A percentile compares a stretch with the other conserved stretches of the same genome.
phyloP scores from a whole-genome alignment of 2,329 filamentous ascomycete species.

The Polytolypa hystricis region DNA sequence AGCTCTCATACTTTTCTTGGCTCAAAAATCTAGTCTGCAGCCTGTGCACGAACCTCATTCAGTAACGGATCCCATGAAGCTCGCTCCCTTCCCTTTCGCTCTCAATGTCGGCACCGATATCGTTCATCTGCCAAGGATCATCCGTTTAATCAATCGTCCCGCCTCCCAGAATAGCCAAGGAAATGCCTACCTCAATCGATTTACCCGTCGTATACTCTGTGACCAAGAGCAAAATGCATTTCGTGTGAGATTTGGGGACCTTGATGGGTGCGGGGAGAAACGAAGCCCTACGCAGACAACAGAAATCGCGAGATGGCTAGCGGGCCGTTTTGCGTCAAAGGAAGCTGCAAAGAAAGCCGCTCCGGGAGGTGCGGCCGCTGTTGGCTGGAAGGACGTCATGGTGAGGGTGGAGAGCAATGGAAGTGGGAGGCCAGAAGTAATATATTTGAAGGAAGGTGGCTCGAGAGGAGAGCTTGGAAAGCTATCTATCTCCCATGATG shows the following conservation, averaged over 20 bases:
- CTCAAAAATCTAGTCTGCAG: too few relatives aligned
- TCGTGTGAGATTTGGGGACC: slow-evolving; percentile 23
- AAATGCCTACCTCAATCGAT: slow-evolving; percentile 19
- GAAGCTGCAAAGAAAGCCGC: slow-evolving; percentile 63
- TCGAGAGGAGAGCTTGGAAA: slow-evolving; percentile 46
- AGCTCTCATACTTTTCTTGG: too few relatives aligned
- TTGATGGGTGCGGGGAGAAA: background rate
- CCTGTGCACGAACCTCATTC: too few relatives aligned
- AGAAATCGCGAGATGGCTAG: slow-evolving; percentile 33
- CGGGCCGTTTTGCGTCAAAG: slow-evolving; percentile 57
- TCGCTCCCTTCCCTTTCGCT: slow-evolving; percentile 48
- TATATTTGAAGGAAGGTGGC: slow-evolving; percentile 23
- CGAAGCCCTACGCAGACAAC: slow-evolving; percentile 6
- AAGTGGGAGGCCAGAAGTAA: slow-evolving; percentile 26
- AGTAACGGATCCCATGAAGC: slow-evolving; percentile 28
- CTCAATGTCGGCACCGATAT: slow-evolving; percentile 69
- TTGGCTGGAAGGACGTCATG: slow-evolving; percentile 53
- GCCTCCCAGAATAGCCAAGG: slow-evolving; percentile 21
- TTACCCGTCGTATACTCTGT: slow-evolving; percentile 33
- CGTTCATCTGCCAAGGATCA: slow-evolving; percentile 57
- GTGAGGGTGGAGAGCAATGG: slow-evolving; percentile 21
- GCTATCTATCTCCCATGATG: slow-evolving; percentile 80
- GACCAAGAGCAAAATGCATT: slow-evolving; percentile 30
- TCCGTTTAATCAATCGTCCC: slow-evolving; percentile 41
- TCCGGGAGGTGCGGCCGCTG: slow-evolving; percentile 36